Evolutionary conservation across 148 eudicot genomes (phyloP).

Genomic region (Polygonum maritimum): DNA sequence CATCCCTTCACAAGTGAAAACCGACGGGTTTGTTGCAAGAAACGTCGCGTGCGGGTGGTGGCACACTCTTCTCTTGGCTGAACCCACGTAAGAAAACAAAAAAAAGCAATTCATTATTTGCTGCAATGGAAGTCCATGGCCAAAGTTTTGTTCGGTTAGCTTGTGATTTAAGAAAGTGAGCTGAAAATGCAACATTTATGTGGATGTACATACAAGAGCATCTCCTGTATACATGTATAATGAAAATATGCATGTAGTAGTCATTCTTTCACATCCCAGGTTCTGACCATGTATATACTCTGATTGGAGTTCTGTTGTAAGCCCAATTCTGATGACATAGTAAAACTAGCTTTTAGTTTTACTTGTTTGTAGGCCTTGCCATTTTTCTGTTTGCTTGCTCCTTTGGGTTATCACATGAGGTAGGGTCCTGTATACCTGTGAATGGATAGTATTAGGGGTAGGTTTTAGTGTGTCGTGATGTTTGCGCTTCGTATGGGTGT

Average conservation of each 20-base stretch:
- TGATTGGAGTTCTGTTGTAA: slow-evolving; percentile 1
- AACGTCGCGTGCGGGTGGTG: slow-evolving; percentile 97
- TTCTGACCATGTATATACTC: background rate
- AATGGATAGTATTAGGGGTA: too few relatives aligned
- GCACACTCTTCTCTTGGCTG: slow-evolving; percentile 89
- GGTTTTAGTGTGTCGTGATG: too few relatives aligned
- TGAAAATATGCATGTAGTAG: slow-evolving; percentile 2
- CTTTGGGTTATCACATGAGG: too few relatives aligned
- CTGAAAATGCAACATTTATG: background rate
- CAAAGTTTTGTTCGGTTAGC: slow-evolving; percentile 64
- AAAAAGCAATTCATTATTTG: background rate
- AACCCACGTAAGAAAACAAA: slow-evolving; percentile 38
- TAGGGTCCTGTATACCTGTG: too few relatives aligned
- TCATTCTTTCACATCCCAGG: background rate
- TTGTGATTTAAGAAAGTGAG: slow-evolving; percentile 5
- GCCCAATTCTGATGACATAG: background rate
- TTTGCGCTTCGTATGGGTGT: too few relatives aligned
- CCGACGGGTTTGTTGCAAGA: slow-evolving; percentile 51
- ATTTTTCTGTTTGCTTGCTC: background rate
- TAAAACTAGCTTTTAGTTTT: background rate
- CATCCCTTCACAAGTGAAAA: slow-evolving; percentile 65
- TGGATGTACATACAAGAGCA: slow-evolving; percentile 7
- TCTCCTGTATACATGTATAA: slow-evolving; percentile 4
- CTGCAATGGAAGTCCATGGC: background rate
- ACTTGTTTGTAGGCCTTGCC: background rate